Conservation (phyloP, 495 filamentous ascomycete species). For the Penicillium paradoxum region DNA sequence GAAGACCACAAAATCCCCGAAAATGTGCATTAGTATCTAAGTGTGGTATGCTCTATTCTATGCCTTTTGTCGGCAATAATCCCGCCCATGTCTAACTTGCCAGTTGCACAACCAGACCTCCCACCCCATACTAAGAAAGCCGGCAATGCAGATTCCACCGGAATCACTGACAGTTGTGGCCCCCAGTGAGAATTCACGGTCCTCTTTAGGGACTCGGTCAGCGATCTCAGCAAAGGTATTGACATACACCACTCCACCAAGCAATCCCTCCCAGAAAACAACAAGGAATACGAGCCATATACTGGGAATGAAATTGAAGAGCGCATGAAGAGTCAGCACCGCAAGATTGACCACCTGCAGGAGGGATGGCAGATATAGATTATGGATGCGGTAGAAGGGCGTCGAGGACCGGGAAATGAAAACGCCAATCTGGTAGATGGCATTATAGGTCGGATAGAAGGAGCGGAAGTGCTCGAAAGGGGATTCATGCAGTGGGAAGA, state of each 20-base stretch:
- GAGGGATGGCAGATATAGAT: constrained; percentile 77
- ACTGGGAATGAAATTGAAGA: constrained; percentile 73
- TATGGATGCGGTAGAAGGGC: constrained; percentile 75
- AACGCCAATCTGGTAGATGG: constrained; percentile 89
- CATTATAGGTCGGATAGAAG: constrained; percentile 91
- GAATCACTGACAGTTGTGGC: constrained; percentile 92
- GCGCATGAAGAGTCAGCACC: constrained; percentile 66
- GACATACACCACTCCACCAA: constrained; percentile 89
- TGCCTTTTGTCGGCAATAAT: constrained; percentile 58
- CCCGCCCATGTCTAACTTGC: constrained; percentile 71
- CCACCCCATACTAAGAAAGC: constrained; percentile 78
- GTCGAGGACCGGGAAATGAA: constrained; percentile 89
- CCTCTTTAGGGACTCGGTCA: constrained; percentile 65
- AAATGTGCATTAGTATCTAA: not conserved
- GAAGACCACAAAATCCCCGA: not conserved
- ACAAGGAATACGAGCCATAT: constrained; percentile 78
- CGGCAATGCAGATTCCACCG: constrained; percentile 83
- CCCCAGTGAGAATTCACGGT: constrained; percentile 84
- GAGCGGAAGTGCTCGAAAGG: constrained; percentile 78
- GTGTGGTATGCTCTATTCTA: not conserved
- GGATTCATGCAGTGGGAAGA: constrained; percentile 70
- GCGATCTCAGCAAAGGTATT: constrained; percentile 93
- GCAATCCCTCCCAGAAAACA: constrained; percentile 92
- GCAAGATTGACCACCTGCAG: constrained; percentile 76
- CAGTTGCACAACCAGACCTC: constrained; percentile 77